Base-by-base conservation (phyloP, 306 rosid genomes). In the Quercus dentata region DNA sequence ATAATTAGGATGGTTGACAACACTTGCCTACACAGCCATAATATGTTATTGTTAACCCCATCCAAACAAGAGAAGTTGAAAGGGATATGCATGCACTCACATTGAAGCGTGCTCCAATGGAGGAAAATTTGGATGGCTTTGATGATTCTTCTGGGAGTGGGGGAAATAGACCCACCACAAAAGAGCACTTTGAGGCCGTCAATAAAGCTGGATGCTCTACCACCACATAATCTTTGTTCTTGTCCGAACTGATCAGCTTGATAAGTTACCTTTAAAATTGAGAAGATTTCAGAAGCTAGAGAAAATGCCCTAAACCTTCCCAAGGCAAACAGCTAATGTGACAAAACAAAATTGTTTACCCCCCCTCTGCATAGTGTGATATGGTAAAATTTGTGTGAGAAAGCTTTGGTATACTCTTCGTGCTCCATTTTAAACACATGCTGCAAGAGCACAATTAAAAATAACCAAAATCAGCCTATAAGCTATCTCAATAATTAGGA, bases 341-440 rank as follows among this genome's bases (percentile, higher is more conserved):
- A 21, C 21, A 21, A 21, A 21, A 21, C 21, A 21, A 21, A 21
- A 21, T 21, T 21, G 21, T 21, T 21, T 21, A 21, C 21, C 21
- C 21, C 21, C 21, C 21, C 21, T 21, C 21, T 21, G 21, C 21
- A 21, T 21, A 21, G 21, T 21, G 21, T 21, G 21, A 21, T 21
- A 21, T 21, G 21, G 21, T 21, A 21, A 21, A 21, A 21, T 21
- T 21, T 21, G 21, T 21, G 21, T 21, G 21, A 21, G 21, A 21
- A 49, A 49, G 54, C 97, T 82, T 94, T 94, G 31, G 99, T 94
- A 83, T 94, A 94, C 79, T 94, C 99, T 86, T 94, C 99, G 85
- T 94, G 99, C 84, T 94, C 99, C 99, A 92, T 94, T 90, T 94
- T 94, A 70, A 94, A 94, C 71, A 94, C 99, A 78, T 94, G 99